Base-by-base conservation (phyloP, 768 basidiomycete genomes). In the Lactifluus hygrophoroides region DNA sequence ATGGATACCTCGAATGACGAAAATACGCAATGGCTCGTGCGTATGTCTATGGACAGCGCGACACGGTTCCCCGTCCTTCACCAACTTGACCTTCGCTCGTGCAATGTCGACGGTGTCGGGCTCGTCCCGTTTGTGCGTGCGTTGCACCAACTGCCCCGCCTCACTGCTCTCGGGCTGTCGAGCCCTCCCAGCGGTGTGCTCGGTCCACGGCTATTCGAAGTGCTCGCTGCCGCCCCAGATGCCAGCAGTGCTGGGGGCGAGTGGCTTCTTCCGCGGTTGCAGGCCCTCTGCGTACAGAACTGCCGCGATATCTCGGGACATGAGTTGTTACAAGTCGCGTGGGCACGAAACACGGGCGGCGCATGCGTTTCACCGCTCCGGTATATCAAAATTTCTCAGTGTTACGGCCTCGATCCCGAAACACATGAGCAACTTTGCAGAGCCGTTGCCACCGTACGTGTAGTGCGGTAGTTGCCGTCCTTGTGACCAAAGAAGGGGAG, bases 261-360 rank as follows among this genome's bases (percentile, higher is more conserved):
- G 35, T 69, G 69, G 69, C 56, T 69, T 1, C 64, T 70, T 23
- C 70, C 70, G 27, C 57, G 61, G 32, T 53, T 70, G 30, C 61
- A 69, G 45, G 70, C 69, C 5, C 61, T 70, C 11, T 66, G 65
- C 46, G 43, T 71, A 13, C 67, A 69, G 47, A 61, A 62, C 32
- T 71, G 69, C 45, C 51, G 65, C 5, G 70, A 69, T 54, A 56
- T 71, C 17, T 64, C 66, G 3, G 70, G 69, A 10, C 68, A 70
- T 55, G 70, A 70, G 55, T 51, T 71, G 34, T 58, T 70, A 4
- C 63, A 64, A 16, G 64, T 69, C 30, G 69, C 65, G 5, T 49
- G 42, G 34, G 64, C 70, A 28, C 64, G 69, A 17, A 63, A 58
- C 37, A 56, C 54, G 49, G 55, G 57, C 19, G 65, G 48, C 9